Base-by-base conservation (phyloP, 345 rosid genomes). In the Eutrema yunnanense region DNA sequence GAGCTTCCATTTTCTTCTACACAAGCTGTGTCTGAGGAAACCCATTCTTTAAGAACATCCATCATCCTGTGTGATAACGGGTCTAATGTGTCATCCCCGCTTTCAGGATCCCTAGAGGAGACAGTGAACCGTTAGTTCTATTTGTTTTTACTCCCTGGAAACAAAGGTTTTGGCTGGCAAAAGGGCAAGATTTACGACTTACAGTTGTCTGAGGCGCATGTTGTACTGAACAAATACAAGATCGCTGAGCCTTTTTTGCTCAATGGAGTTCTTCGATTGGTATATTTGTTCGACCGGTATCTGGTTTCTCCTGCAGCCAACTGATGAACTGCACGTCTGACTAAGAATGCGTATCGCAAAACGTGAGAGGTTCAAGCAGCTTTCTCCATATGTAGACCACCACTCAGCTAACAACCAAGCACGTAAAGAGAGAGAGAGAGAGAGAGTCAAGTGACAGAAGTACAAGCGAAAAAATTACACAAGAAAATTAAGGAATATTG, bases 301-400 rank as follows among this genome's bases (percentile, higher is more conserved):
- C 69, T 36, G 78, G 75, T 73, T 81, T 69, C 67, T 82, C 71
- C 74, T 81, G 57, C 70, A 79, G 38, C 85, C 82, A 44, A 68
- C 50, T 36, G 67, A 59, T 16, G 88, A 80, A 62, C 89, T 81
- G 56, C 96, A 91, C 6, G 97, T 84, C 81, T 94, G 98, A 71
- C 88, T 82, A 32, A 91, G 86, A 73, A 94, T 78, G 53, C 88
- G 92, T 42, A 82, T 58, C 0, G 97, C 97, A 72, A 94, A 68
- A 69, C 91, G 93, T 43, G 91, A 80, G 83, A 94, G 82, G 67
- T 94, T 89, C 42, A 93, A 89, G 83, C 99, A 92, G 70, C 90
- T 85, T 75, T 93, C 98, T 50, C 96, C 99, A 77, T 88, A 91
- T 44, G 96, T 82, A 65, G 88, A 84, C 98, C 98, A 94, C 98